A percentile compares a stretch with the other conserved stretches of the same genome.
Evolutionary conservation across 768 basidiomycete genomes (phyloP).

Genomic region (Boletus fagicola): DNA sequence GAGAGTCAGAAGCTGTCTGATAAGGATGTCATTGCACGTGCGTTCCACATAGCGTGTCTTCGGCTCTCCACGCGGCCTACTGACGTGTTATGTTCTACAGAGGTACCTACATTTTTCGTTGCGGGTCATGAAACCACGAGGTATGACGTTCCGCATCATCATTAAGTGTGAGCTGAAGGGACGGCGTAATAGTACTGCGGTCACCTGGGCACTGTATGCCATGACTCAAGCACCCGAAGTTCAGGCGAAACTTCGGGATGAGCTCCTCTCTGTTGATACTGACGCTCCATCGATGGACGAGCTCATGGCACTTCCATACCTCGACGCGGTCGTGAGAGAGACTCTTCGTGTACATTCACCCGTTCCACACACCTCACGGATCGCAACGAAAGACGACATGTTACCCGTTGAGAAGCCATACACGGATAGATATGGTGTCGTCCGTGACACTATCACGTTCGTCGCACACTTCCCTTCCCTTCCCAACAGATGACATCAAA

Average conservation of each 20-base stretch:
- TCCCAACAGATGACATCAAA: not conserved
- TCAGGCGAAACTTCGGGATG: too few relatives aligned
- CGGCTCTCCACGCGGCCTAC: not conserved
- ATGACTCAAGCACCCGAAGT: slow-evolving; percentile 47
- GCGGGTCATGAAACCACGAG: slow-evolving; percentile 62
- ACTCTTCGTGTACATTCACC: slow-evolving; percentile 58
- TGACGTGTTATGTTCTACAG: slow-evolving; percentile 29
- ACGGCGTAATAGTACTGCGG: slow-evolving; percentile 31
- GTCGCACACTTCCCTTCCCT: not conserved
- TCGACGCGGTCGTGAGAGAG: too few relatives aligned
- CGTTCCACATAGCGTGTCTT: slow-evolving; percentile 16
- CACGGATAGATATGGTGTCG: slow-evolving; percentile 42
- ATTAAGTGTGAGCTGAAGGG: not conserved
- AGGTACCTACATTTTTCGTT: slow-evolving; percentile 59
- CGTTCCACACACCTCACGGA: slow-evolving; percentile 41
- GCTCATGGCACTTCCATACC: slow-evolving; percentile 61
- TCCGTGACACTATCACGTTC: slow-evolving; percentile 41
- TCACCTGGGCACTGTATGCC: slow-evolving; percentile 59
- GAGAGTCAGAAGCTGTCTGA: slow-evolving; percentile 57
- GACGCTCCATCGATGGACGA: slow-evolving; percentile 70
- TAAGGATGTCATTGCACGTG: slow-evolving; percentile 57
- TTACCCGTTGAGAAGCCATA: slow-evolving; percentile 49
- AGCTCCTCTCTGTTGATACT: slow-evolving; percentile 43
- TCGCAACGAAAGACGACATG: slow-evolving; percentile 51
- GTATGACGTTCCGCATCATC: slow-evolving; percentile 20